Evolutionary conservation across 2,329 filamentous ascomycete genomes (phyloP), one percentile per base, ranked within the genome.

Genomic region (Beauveria scarabaeidicola): DNA sequence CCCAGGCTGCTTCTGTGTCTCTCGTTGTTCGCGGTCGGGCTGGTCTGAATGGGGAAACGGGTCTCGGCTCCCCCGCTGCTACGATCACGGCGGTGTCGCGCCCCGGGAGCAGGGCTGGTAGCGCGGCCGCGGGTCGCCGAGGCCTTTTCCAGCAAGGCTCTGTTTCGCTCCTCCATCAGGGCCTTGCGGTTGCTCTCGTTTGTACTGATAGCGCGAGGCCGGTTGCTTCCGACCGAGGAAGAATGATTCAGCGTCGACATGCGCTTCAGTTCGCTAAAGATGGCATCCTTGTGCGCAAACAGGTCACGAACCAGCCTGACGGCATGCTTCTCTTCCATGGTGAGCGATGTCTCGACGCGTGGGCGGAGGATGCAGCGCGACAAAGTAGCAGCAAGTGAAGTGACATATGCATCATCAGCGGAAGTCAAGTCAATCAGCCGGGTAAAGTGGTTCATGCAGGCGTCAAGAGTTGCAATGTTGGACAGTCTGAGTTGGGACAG

Each of bases 391-490:
- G 91, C 89, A 43, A 99, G 82, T 41, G 86, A 78, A 13, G 86
- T 72, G 60, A 96, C 77, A 70, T 96, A 99, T 47, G 85, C 77
- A 70, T 99, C 94, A 66, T 96, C 93, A 36, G 94, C 94, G 15
- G 93, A 97, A 2, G 94, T 99, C 63, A 99, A 81, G 72, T 99
- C 94, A 69, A 99, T 95, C 62, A 99, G 80, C 62, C 94, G 89
- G 43, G 93, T 97, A 72, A 99, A 97, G 75, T 99, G 94, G 65
- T 96, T 97, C 81, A 95, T 96, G 70, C 96, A 89, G 44, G 94
- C 94, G 73, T 99, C 94, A 61, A 99, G 85, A n/a, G 94, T 97
- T 52, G 94, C 94, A 73, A 99, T 99, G 73, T 99, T 99, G 64
- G 94, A 91, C 60, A 99, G 86, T 62, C 93, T 89, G 60, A 99